Evolutionary conservation across 805 yeast species (phyloP).

Genomic region (Lipomyces anomalus): DNA sequence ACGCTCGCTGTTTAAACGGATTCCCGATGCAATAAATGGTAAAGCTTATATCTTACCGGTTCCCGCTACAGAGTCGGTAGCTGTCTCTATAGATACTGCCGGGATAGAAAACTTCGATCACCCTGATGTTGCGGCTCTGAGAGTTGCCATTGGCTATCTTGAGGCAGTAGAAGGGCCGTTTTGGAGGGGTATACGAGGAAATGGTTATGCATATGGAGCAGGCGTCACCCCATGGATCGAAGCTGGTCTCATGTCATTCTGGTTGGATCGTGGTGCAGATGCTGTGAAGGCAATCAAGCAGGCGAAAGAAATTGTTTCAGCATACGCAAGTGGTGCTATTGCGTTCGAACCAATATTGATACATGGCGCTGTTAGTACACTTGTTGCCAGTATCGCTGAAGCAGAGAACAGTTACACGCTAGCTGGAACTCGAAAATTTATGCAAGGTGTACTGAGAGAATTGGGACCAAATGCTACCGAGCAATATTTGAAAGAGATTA

Average conservation of each 20-base stretch:
- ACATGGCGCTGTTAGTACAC: slow-evolving; percentile 68
- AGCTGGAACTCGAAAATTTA: slow-evolving; percentile 62
- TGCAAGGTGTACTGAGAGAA: slow-evolving; percentile 58
- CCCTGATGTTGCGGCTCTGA: slow-evolving; percentile 61
- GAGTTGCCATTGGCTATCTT: slow-evolving; percentile 67
- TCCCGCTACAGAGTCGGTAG: slow-evolving; percentile 82
- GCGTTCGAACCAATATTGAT: slow-evolving; percentile 55
- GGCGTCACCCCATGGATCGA: slow-evolving; percentile 54
- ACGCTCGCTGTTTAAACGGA: slow-evolving; percentile 35
- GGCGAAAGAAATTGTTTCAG: slow-evolving; percentile 55
- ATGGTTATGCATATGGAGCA: slow-evolving; percentile 91
- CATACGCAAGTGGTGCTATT: slow-evolving; percentile 49
- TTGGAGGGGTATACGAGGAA: slow-evolving; percentile 93
- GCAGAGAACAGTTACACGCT: slow-evolving; percentile 51
- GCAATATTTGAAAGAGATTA: slow-evolving; percentile 48
- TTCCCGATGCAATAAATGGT: slow-evolving; percentile 48
- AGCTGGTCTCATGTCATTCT: slow-evolving; percentile 58
- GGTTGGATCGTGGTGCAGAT: slow-evolving; percentile 79
- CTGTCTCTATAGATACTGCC: slow-evolving; percentile 52
- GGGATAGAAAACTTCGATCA: slow-evolving; percentile 53
- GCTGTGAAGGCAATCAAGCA: slow-evolving; percentile 47
- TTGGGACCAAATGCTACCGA: slow-evolving; percentile 64
- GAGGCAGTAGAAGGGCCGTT: slow-evolving; percentile 93
- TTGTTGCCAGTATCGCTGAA: slow-evolving; percentile 67
- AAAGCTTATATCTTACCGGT: slow-evolving; percentile 62